Conservation (phyloP, 2,329 filamentous ascomycete genomes). For the Lasiodiplodia sp. region DNA sequence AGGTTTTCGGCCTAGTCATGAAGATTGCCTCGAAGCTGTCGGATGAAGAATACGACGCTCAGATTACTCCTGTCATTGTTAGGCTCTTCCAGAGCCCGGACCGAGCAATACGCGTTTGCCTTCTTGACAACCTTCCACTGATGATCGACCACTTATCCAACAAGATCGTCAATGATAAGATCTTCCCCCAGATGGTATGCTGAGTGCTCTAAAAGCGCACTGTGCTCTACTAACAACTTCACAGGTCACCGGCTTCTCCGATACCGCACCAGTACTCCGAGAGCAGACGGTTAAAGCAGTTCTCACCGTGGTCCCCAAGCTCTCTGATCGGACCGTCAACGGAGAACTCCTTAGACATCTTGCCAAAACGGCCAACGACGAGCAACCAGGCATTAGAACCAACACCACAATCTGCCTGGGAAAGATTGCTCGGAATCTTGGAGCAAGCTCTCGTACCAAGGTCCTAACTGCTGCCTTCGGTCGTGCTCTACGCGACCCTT, state of each 20-base stretch:
- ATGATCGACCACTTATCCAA: slow-evolving; percentile 93
- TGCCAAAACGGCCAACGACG: slow-evolving; percentile 95
- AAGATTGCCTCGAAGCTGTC: slow-evolving; percentile 89
- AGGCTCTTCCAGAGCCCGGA: slow-evolving; percentile 91
- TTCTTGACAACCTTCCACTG: slow-evolving; percentile 84
- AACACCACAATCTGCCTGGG: slow-evolving; percentile 98
- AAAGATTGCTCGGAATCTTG: slow-evolving; percentile 91
- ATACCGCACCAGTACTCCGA: slow-evolving; percentile 86
- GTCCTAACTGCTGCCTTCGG: slow-evolving; percentile 93
- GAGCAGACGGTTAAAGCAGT: slow-evolving; percentile 97
- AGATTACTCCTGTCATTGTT: slow-evolving; percentile 84
- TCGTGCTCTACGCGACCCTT: slow-evolving; percentile 87
- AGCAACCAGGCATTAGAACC: slow-evolving; percentile 94
- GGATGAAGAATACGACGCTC: slow-evolving; percentile 86
- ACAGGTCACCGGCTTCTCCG: slow-evolving; percentile 91
- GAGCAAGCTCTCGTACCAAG: slow-evolving; percentile 77
- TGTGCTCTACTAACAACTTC: slow-evolving; percentile 37
- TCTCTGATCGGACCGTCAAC: slow-evolving; percentile 92
- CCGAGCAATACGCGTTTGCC: slow-evolving; percentile 86
- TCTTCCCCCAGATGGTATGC: slow-evolving; percentile 88
- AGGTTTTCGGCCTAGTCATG: slow-evolving; percentile 86
- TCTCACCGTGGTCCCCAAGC: slow-evolving; percentile 82
- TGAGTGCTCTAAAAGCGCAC: not conserved
- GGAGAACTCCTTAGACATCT: slow-evolving; percentile 89
- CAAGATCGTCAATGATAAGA: slow-evolving; percentile 92